These are phyloP conservation scores for Cladosporium cucumerinum DNA, from an alignment of 2,329 filamentous ascomycete genomes.

Conservation along the genomic window DNA sequence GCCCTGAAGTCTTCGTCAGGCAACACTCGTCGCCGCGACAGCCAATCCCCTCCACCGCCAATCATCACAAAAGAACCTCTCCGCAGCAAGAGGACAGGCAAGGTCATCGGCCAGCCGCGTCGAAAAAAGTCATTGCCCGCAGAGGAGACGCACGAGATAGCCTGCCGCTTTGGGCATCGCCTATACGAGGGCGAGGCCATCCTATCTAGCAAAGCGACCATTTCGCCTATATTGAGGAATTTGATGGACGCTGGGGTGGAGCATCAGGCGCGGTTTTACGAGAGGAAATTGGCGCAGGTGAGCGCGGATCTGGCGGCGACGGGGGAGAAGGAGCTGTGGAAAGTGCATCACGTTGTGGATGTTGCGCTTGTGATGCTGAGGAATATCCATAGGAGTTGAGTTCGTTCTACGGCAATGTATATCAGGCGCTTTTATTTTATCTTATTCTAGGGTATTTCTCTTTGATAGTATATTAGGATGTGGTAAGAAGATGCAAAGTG, in stretches of 20 bases:
- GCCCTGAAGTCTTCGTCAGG: not conserved
- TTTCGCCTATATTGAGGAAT: not conserved
- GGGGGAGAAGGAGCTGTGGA: conserved; percentile 8
- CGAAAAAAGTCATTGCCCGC: not conserved
- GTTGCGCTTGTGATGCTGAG: conserved; percentile 10
- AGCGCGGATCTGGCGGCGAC: conserved; percentile 11
- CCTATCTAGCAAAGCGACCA: not conserved
- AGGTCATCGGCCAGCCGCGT: not conserved
- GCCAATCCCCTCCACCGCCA: not conserved
- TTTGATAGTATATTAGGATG: too few species aligned
- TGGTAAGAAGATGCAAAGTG: too few species aligned
- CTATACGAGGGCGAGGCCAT: not conserved
- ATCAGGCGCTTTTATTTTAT: not conserved
- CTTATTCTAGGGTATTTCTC: not conserved
- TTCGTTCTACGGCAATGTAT: not conserved
- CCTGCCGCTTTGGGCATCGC: conserved; percentile 5
- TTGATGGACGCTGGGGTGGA: not conserved
- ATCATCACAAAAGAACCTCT: conserved; percentile 1
- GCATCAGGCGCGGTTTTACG: conserved; percentile 11
- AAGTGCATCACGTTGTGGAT: conserved; percentile 10
- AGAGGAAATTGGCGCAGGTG: conserved; percentile 13
- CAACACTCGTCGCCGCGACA: not conserved
- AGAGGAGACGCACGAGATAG: not conserved
- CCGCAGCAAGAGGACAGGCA: not conserved
- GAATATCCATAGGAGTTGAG: not conserved